These are phyloP conservation scores for Thinopyrum obtusiflorum DNA, from an alignment of 202 grass and related monocot genomes.

Conservation along the genomic window DNA sequence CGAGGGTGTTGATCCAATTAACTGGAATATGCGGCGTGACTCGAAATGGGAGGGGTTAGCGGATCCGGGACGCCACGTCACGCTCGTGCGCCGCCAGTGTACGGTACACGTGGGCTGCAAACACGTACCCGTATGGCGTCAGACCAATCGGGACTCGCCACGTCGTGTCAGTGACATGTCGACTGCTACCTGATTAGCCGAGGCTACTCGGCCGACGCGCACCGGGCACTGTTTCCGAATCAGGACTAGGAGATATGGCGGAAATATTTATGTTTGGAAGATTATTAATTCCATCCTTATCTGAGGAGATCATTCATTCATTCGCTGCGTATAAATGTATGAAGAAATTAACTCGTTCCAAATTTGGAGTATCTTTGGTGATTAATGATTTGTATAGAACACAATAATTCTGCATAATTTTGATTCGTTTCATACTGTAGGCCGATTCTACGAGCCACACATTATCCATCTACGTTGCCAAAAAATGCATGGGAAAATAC, in stretches of 20 bases:
- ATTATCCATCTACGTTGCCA: neutral
- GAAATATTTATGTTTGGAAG: neutral
- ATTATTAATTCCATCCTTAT: neutral
- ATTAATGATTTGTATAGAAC: neutral
- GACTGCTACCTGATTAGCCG: slow-evolving; percentile 21
- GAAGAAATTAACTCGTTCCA: neutral
- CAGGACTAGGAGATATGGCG: neutral
- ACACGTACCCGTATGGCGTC: neutral
- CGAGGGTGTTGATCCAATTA: neutral
- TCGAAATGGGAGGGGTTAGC: neutral
- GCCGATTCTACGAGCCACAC: neutral
- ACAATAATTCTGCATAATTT: neutral
- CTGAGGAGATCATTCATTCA: neutral
- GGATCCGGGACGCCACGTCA: neutral
- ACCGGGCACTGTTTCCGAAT: neutral
- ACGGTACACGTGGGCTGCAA: neutral
- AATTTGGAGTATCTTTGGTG: neutral
- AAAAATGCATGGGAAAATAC: neutral
- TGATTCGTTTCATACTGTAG: neutral
- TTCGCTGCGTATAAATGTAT: neutral
- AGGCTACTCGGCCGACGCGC: neutral
- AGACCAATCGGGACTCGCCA: neutral
- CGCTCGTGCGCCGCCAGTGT: neutral
- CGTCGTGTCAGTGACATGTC: slow-evolving; percentile 4
- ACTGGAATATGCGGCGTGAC: neutral